Conservation (phyloP, 306 rosid species). For the Prunus dulcis region DNA sequence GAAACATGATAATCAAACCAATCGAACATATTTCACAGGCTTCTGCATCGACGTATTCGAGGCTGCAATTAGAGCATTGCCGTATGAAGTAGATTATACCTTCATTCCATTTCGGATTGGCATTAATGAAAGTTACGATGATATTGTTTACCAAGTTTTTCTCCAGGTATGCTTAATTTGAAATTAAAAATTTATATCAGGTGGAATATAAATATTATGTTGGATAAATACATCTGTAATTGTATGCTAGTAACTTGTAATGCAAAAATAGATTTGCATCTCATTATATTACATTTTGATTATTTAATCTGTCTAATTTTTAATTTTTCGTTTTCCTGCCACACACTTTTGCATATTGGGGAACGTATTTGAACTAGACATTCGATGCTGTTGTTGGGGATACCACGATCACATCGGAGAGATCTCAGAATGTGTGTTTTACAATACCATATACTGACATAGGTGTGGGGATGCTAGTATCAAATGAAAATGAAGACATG, state of each 20-base stretch:
- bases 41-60: conserved; percentile 11
- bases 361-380: not conserved
- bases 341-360: too few species aligned
- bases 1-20: not conserved
- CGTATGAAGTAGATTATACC: not conserved
- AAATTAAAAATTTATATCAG: too few species aligned
- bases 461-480: conserved; percentile 9
- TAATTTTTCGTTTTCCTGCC: too few species aligned
- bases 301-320: too few species aligned
- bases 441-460: conserved; percentile 8
- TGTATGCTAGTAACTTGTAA: too few species aligned
- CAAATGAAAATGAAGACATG: not conserved
- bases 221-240: too few species aligned
- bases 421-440: conserved; percentile 1
- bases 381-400: conserved; percentile 14
- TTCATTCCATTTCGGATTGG: too few species aligned
- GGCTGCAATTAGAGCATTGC: not conserved
- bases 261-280: too few species aligned
- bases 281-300: too few species aligned
- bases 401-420: not conserved
- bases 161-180: not conserved
- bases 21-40: not conserved
- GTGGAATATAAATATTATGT: too few species aligned
- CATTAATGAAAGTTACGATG: too few species aligned
- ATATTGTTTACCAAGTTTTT: conserved; percentile 6